Conservation (phyloP, 768 basidiomycete genomes). For the Psilocybe cubensis region DNA sequence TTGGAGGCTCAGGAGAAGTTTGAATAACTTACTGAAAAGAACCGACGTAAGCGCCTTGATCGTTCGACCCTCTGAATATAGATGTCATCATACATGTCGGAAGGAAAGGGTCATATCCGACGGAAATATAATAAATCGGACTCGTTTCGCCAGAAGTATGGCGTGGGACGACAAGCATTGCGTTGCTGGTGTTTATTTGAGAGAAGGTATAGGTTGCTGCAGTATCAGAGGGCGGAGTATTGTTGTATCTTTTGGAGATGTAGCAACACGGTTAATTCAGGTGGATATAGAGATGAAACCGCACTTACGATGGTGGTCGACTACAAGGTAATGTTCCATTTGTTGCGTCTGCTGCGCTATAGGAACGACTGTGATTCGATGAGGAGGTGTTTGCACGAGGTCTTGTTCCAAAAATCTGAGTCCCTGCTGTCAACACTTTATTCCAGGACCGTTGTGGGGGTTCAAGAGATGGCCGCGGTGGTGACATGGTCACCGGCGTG, state of each 20-base stretch:
- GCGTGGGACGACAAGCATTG: conserved; percentile 18
- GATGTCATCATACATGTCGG: conserved; percentile 22
- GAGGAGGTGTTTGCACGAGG: not conserved
- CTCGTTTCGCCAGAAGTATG: conserved; percentile 12
- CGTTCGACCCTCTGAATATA: conserved; percentile 18
- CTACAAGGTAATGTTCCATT: not conserved
- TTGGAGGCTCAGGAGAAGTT: not conserved
- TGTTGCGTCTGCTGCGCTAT: not conserved
- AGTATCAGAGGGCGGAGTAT: conserved; percentile 3
- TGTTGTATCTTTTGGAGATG: conserved; percentile 1
- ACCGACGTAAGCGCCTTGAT: conserved; percentile 17
- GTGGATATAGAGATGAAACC: not conserved
- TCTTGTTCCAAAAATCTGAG: not conserved
- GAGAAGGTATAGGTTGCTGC: conserved; percentile 19
- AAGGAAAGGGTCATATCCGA: conserved; percentile 20
- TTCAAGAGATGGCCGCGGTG: too few relatives aligned
- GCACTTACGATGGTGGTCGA: not conserved
- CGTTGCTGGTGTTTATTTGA: conserved; percentile 4
- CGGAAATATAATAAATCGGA: conserved; percentile 21
- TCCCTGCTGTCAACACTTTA: not conserved
- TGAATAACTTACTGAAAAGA: conserved; percentile 20
- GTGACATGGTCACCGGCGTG: too few relatives aligned
- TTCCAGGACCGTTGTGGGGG: not conserved
- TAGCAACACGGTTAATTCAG: not conserved
- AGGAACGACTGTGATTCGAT: not conserved